These are phyloP conservation scores for Aspergillus ibericus DNA, from an alignment of 2,329 filamentous ascomycete genomes.

Conservation along the genomic window DNA sequence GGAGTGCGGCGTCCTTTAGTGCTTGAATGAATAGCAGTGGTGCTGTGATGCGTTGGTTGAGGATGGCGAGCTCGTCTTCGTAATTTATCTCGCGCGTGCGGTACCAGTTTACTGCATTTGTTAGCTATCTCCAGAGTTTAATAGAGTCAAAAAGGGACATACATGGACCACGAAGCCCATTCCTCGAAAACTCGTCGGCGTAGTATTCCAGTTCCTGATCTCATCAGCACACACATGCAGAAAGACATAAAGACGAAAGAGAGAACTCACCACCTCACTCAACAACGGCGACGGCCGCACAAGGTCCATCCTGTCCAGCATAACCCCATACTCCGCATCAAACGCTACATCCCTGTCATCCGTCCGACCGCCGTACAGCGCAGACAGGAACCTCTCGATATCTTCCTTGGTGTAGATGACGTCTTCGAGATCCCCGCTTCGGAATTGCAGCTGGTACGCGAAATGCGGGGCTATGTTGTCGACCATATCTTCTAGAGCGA, in stretches of 20 bases:
- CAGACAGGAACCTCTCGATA: constrained; percentile 69
- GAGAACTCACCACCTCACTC: constrained; percentile 54
- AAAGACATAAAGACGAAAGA: background rate
- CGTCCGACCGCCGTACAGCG: constrained; percentile 67
- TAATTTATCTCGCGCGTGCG: constrained; percentile 70
- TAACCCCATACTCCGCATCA: constrained; percentile 60
- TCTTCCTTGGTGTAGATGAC: constrained; percentile 58
- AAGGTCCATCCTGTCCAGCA: constrained; percentile 62
- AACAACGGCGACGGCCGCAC: constrained; percentile 62
- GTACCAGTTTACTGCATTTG: constrained; percentile 73
- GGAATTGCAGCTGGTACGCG: constrained; percentile 80
- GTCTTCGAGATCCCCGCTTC: constrained; percentile 64
- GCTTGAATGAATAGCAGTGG: constrained; percentile 77
- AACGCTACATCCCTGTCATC: constrained; percentile 60
- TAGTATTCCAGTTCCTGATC: constrained; percentile 72
- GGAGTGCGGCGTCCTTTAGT: constrained; percentile 68
- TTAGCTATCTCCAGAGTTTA: background rate
- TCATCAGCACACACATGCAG: constrained; percentile 2
- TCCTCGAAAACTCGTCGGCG: constrained; percentile 65
- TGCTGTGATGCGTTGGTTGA: constrained; percentile 50
- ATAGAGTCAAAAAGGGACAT: constrained; percentile 28
- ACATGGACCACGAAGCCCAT: constrained; percentile 73
- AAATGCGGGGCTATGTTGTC: constrained; percentile 65
- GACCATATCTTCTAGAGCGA: constrained; percentile 62
- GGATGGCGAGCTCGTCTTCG: constrained; percentile 64